Conservation (phyloP, 176 grass and related monocot genomes). For the Poa pratensis region DNA sequence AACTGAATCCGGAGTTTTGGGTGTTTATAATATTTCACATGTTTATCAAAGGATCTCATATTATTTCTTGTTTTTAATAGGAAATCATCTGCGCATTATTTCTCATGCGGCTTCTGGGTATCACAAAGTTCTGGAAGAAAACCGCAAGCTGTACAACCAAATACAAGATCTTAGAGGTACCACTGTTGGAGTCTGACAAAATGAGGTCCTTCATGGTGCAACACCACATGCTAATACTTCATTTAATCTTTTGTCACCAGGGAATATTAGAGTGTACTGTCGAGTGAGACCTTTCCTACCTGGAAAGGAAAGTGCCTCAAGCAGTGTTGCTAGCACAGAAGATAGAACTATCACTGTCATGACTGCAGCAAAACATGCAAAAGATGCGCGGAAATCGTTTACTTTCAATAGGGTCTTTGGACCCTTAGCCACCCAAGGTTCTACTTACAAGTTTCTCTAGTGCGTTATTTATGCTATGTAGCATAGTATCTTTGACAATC, state of each 20-base stretch:
- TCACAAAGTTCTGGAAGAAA: constrained; percentile 88
- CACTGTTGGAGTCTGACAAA: constrained; percentile 2
- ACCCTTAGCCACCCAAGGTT: constrained; percentile 82
- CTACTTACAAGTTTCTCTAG: constrained; percentile 25
- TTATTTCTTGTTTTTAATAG: constrained; percentile 47
- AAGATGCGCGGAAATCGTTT: constrained; percentile 84
- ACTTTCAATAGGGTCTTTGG: constrained; percentile 87
- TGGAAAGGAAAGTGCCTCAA: constrained; percentile 64
- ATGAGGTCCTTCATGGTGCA: background rate
- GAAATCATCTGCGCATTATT: constrained; percentile 68
- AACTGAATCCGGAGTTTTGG: constrained; percentile 14
- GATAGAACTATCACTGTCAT: constrained; percentile 83
- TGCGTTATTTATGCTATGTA: constrained; percentile 15
- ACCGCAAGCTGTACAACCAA: constrained; percentile 91
- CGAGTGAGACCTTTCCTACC: constrained; percentile 87
- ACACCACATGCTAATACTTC: constrained; percentile 10
- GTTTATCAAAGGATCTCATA: background rate
- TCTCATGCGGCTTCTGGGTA: constrained; percentile 79
- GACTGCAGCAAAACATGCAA: constrained; percentile 74
- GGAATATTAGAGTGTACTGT: constrained; percentile 99
- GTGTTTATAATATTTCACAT: constrained; percentile 27
- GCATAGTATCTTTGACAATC: background rate
- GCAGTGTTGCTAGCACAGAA: constrained; percentile 73
- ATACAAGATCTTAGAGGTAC: constrained; percentile 96
- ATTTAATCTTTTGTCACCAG: constrained; percentile 50